A percentile compares a stretch with the other conserved stretches of the same genome.
These are phyloP conservation scores for Drosera capensis DNA, from an alignment of 148 eudicot genomes.

Conservation along the genomic window DNA sequence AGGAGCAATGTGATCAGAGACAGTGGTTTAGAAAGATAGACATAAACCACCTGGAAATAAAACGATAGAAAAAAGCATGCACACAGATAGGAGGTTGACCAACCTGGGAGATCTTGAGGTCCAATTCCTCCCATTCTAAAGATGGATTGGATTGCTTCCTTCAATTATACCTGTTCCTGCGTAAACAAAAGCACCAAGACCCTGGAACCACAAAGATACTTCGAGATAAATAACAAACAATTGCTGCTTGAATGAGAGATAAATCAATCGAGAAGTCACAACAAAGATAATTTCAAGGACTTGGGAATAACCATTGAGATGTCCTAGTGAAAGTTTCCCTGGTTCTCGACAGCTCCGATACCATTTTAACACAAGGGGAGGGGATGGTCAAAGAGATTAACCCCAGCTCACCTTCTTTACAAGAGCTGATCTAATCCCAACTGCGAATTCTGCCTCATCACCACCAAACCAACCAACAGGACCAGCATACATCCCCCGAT, in stretches of 20 bases:
- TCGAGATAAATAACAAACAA: too few species aligned
- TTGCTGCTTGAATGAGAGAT: too few species aligned
- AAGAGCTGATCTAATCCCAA: constrained; percentile 93
- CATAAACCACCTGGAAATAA: too few species aligned
- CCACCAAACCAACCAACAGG: constrained; percentile 99
- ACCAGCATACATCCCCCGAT: constrained; percentile 97
- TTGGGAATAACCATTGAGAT: too few species aligned
- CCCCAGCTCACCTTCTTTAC: constrained; percentile 43
- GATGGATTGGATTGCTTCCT: constrained; percentile 74
- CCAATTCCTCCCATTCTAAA: constrained; percentile 92
- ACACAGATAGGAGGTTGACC: neutral
- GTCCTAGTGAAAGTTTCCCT: too few species aligned
- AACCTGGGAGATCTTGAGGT: constrained; percentile 94
- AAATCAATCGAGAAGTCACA: too few species aligned
- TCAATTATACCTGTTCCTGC: constrained; percentile 97
- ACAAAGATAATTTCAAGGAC: too few species aligned
- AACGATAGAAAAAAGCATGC: too few species aligned
- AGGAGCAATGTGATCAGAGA: too few species aligned
- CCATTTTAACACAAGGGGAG: neutral
- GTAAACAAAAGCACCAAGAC: constrained; percentile 59
- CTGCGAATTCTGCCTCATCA: constrained; percentile 88
- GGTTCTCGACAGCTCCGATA: neutral
- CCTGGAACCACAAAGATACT: constrained; percentile 23
- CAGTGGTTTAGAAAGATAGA: too few species aligned
- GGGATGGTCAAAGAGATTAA: neutral